These are phyloP conservation scores for Boeremia lycopersici DNA, from an alignment of 2,329 filamentous ascomycete species.

Conservation along the genomic window DNA sequence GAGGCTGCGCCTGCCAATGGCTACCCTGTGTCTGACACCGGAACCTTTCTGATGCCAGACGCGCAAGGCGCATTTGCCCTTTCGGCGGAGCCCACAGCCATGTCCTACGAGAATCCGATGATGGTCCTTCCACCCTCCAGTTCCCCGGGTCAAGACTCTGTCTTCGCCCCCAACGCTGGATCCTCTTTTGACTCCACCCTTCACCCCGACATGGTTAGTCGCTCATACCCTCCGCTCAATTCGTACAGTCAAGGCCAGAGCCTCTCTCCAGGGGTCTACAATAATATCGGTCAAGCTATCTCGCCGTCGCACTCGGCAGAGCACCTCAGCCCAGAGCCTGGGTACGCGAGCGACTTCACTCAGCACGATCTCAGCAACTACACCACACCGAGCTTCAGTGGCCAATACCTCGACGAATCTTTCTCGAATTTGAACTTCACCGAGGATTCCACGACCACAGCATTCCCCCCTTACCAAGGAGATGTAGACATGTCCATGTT, in stretches of 20 bases:
- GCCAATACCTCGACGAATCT: slow-evolving; percentile 39
- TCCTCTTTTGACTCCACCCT: slow-evolving; percentile 46
- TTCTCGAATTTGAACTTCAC: slow-evolving; percentile 36
- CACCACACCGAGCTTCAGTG: slow-evolving; percentile 40
- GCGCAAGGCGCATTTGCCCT: slow-evolving; percentile 44
- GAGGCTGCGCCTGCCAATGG: slow-evolving; percentile 38
- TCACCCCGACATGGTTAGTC: slow-evolving; percentile 39
- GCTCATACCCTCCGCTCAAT: slow-evolving; percentile 39
- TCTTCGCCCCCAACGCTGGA: slow-evolving; percentile 40
- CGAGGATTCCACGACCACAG: slow-evolving; percentile 29
- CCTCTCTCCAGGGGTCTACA: slow-evolving; percentile 38
- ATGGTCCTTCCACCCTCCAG: slow-evolving; percentile 25
- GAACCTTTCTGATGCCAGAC: slow-evolving; percentile 38
- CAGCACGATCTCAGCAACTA: slow-evolving; percentile 42
- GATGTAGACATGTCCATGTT: slow-evolving; percentile 37
- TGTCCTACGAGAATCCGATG: slow-evolving; percentile 42
- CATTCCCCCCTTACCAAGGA: slow-evolving; percentile 32
- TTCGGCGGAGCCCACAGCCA: slow-evolving; percentile 43
- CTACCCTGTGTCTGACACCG: slow-evolving; percentile 28
- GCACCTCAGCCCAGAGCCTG: slow-evolving; percentile 44
- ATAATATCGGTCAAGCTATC: slow-evolving; percentile 37
- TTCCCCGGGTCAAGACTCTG: slow-evolving; percentile 35
- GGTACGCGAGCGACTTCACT: slow-evolving; percentile 43
- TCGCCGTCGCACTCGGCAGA: slow-evolving; percentile 49
- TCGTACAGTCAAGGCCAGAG: slow-evolving; percentile 32